These are phyloP conservation scores for Kazachstania viticola DNA, from an alignment of 805 yeast genomes.

Conservation along the genomic window DNA sequence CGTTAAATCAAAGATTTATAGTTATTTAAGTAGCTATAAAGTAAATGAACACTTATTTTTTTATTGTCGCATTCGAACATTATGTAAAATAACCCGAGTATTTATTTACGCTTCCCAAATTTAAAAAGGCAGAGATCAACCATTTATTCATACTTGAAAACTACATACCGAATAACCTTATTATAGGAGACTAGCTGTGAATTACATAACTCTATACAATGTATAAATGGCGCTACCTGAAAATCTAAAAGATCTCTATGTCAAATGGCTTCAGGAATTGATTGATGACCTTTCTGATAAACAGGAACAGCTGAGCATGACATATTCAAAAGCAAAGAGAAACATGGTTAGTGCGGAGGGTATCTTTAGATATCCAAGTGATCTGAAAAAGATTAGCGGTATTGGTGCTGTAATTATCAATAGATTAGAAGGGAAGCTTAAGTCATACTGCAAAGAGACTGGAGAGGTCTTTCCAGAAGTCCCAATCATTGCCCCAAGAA, in stretches of 20 bases:
- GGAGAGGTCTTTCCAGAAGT: conserved; percentile 25
- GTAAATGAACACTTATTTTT: not conserved
- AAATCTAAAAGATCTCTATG: conserved; percentile 41
- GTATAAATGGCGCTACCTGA: conserved; percentile 30
- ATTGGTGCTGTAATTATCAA: conserved; percentile 64
- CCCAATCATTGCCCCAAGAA: conserved; percentile 4
- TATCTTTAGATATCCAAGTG: conserved; percentile 41
- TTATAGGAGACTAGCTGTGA: not conserved
- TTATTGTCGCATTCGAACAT: not conserved
- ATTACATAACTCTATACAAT: not conserved
- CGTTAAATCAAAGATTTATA: too few species aligned
- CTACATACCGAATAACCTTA: not conserved
- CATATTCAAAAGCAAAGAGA: conserved; percentile 46
- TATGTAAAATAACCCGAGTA: not conserved
- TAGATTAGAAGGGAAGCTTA: conserved; percentile 36
- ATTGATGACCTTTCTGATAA: conserved; percentile 33
- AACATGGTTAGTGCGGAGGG: conserved; percentile 35
- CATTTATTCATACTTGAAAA: too few species aligned
- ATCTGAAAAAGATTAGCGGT: conserved; percentile 46
- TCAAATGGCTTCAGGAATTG: conserved; percentile 48
- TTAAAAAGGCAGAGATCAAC: too few species aligned
- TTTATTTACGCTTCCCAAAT: too few species aligned
- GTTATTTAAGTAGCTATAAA: too few species aligned
- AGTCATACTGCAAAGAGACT: conserved; percentile 44
- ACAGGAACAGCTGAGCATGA: conserved; percentile 41